A percentile compares a stretch with the other conserved stretches of the same genome.
Conservation (phyloP, 1,284 basidiomycete species). For the Sanghuangporus baumii region DNA sequence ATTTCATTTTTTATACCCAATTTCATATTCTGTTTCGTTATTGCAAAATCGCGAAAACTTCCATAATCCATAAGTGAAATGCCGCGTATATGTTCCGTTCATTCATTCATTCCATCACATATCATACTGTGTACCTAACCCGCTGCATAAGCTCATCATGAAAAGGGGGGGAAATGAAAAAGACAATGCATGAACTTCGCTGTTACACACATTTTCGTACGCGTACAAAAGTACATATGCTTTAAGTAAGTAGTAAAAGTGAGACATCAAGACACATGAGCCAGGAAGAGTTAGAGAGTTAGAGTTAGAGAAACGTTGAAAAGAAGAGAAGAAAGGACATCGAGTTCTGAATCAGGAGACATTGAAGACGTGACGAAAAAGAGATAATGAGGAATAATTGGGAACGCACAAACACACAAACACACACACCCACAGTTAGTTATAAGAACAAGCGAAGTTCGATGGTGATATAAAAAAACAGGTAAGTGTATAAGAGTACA, state of each 20-base stretch:
- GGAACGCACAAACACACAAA: not conserved
- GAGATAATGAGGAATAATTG: not conserved
- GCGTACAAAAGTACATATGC: too few relatives aligned
- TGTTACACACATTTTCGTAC: too few relatives aligned
- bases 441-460: not conserved
- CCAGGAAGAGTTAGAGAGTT: not conserved
- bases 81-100: too few relatives aligned
- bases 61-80: too few relatives aligned
- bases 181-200: not conserved
- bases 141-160: not conserved
- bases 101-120: not conserved
- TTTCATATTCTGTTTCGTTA: too few relatives aligned
- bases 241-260: too few relatives aligned
- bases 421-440: not conserved
- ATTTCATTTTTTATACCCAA: too few relatives aligned
- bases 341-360: not conserved
- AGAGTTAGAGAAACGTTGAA: not conserved
- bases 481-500: constrained; percentile 2
- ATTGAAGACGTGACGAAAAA: not conserved
- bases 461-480: not conserved
- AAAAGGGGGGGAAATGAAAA: not conserved
- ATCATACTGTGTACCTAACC: not conserved
- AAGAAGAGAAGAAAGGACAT: not conserved
- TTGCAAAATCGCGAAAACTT: too few relatives aligned
- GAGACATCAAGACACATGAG: too few relatives aligned